Evolutionary conservation across 1,284 basidiomycete species (phyloP).

Genomic region (Austropuccinia psidii): DNA sequence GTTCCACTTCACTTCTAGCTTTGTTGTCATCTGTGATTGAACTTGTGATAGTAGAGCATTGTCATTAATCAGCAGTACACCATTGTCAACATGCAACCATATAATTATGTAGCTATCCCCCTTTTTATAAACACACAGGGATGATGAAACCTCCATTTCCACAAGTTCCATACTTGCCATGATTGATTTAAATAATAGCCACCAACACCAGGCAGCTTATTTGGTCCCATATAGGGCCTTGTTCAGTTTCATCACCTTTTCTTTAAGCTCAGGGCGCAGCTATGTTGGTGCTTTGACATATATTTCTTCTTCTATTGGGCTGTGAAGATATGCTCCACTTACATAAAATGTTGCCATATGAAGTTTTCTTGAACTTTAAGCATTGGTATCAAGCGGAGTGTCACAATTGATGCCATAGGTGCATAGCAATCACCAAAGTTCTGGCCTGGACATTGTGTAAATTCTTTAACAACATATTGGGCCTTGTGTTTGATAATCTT

Average conservation of each 20-base stretch:
- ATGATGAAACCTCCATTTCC: background rate
- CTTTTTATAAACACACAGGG: background rate
- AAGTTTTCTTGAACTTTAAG: no score
- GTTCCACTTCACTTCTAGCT: constrained; percentile 4
- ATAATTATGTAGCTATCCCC: background rate
- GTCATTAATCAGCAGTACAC: background rate
- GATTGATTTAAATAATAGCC: background rate
- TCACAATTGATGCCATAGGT: background rate
- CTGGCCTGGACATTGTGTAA: background rate
- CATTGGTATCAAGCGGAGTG: background rate
- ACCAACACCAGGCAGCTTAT: constrained; percentile 11
- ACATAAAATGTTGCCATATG: no score
- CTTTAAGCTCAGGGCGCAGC: background rate
- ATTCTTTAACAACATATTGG: background rate
- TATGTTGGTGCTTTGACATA: background rate
- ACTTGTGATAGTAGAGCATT: background rate
- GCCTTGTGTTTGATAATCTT: background rate
- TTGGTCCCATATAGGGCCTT: background rate
- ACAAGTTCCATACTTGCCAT: background rate
- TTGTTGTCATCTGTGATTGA: background rate
- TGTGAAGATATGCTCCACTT: background rate
- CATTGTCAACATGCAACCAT: constrained; percentile 6
- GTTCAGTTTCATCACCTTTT: background rate
- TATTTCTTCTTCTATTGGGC: background rate
- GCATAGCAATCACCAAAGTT: constrained; percentile 1